Evolutionary conservation across 2,329 filamentous ascomycete genomes (phyloP), one percentile per base, ranked within the genome.

Genomic region (Fonsecaea erecta): DNA sequence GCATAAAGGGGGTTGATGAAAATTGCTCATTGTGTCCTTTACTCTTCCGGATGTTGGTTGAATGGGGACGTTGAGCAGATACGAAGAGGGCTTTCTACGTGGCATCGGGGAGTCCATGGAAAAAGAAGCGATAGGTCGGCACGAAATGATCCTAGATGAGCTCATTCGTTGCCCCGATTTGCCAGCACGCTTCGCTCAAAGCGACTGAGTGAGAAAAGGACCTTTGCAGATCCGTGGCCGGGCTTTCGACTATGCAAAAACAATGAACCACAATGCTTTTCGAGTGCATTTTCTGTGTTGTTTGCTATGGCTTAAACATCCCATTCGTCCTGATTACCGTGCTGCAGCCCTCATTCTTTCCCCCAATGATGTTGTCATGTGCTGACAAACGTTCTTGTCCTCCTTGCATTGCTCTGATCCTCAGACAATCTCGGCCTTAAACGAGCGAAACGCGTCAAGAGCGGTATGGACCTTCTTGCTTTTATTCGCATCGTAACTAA

Each of bases 1-100:
- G 62, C 54, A 32, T 66, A 56, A 61, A 24, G 32, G 46, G 24
- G 32, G 32, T 30, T 53, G 52, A 30, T 46, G 28, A 9, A 46
- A 43, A 48, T 43, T 43, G n/a, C 32, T 26, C 26, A 56, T 8
- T 56, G 53, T 26, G 28, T 56, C 18, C 35, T 21, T 51, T 59
- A 16, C 46, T 52, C 28, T 52, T 37, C 43, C 43, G 30, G 28
- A 52, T 62, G 51, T 28, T 52, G 51, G 26, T 40, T 34, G 24
- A 52, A 37, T 34, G 48, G 52, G 46, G 53, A 32, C 21, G 52
- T 37, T 24, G 51, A 52, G 32, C 30, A 60, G 43, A 52, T 52
- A n/a, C 26, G 52, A 35, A 53, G 32, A 32, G 37, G 43, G 37
- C 43, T 34, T 52, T 56, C 37, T 54, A 53, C 35, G 37, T 40